Evolutionary conservation across 768 basidiomycete genomes (phyloP).

Genomic region (Tricholoma bakamatsutake): DNA sequence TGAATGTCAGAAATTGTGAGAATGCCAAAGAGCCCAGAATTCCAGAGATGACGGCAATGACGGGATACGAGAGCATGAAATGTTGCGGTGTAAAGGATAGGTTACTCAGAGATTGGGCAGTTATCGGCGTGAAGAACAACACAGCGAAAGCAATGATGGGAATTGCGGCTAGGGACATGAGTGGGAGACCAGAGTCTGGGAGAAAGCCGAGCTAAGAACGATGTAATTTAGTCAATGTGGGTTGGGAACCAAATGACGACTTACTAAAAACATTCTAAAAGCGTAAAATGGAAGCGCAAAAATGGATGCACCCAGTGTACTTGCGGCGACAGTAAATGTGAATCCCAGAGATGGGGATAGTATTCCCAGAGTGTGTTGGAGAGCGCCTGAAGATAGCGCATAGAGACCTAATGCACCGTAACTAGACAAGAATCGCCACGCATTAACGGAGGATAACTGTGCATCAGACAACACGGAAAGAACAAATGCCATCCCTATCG

Average conservation of each 20-base stretch:
- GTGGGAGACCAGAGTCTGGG: constrained; percentile 45
- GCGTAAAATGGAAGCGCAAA: constrained; percentile 61
- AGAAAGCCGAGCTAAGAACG: constrained; percentile 40
- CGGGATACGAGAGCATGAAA: constrained; percentile 54
- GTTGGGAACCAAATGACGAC: constrained; percentile 14
- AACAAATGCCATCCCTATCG: constrained; percentile 41
- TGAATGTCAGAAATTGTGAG: constrained; percentile 50
- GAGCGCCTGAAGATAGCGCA: constrained; percentile 50
- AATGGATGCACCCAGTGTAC: constrained; percentile 55
- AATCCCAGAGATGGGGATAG: constrained; percentile 54
- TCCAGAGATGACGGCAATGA: constrained; percentile 39
- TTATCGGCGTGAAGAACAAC: constrained; percentile 54
- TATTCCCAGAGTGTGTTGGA: constrained; percentile 57
- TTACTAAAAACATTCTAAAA: constrained; percentile 53
- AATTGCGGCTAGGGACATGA: constrained; percentile 50
- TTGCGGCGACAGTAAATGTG: constrained; percentile 49
- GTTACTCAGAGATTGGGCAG: constrained; percentile 39
- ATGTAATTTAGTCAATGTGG: not conserved
- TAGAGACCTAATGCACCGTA: constrained; percentile 62
- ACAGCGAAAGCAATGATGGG: constrained; percentile 59
- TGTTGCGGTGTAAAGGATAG: constrained; percentile 48
- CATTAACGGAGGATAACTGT: constrained; percentile 30
- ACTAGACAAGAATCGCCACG: constrained; percentile 48
- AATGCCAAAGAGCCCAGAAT: constrained; percentile 60
- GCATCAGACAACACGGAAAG: constrained; percentile 58